A percentile compares a stretch with the other conserved stretches of the same genome.
phyloP scores from a whole-genome alignment of 345 rosid species.

The Gynandropsis gynandra region DNA sequence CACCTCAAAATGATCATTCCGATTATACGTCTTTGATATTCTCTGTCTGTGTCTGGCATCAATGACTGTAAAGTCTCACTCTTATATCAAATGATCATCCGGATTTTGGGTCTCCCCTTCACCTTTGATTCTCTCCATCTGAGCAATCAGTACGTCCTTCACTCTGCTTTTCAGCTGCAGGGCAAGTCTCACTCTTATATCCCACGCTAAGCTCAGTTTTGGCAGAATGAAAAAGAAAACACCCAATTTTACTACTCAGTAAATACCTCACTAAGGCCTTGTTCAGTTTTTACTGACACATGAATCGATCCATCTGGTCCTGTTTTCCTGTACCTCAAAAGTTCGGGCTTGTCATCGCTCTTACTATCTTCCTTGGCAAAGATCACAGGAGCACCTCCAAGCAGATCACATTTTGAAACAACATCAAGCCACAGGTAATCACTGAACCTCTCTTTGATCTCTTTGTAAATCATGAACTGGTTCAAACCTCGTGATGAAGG shows the following conservation, averaged over 20 bases:
- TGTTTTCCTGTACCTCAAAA: slow-evolving; percentile 45
- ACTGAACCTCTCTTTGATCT: slow-evolving; percentile 60
- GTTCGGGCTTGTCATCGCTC: slow-evolving; percentile 38
- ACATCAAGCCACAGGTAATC: slow-evolving; percentile 83
- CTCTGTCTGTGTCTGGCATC: no score
- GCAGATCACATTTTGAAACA: slow-evolving; percentile 76
- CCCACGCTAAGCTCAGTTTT: slow-evolving; percentile 1
- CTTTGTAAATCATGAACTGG: slow-evolving; percentile 75
- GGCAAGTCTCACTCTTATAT: slow-evolving; percentile 13
- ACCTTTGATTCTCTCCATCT: slow-evolving; percentile 50
- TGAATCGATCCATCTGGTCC: slow-evolving; percentile 67
- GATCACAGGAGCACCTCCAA: slow-evolving; percentile 48
- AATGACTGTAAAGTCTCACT: no score
- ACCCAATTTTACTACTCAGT: not conserved
- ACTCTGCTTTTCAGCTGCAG: slow-evolving; percentile 58
- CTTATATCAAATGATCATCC: no score
- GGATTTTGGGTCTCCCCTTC: not conserved
- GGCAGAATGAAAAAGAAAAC: not conserved
- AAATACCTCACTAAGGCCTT: slow-evolving; percentile 61
- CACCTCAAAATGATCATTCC: no score
- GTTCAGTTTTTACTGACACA: slow-evolving; percentile 62
- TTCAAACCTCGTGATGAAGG: not conserved
- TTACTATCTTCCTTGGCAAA: slow-evolving; percentile 50
- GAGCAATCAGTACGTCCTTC: slow-evolving; percentile 41
- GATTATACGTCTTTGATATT: no score